Percentiles rank a stretch among this genome's conserved stretches.
Evolutionary conservation across 441 rosid genomes (phyloP).

Genomic region (Macaranga tanarius): DNA sequence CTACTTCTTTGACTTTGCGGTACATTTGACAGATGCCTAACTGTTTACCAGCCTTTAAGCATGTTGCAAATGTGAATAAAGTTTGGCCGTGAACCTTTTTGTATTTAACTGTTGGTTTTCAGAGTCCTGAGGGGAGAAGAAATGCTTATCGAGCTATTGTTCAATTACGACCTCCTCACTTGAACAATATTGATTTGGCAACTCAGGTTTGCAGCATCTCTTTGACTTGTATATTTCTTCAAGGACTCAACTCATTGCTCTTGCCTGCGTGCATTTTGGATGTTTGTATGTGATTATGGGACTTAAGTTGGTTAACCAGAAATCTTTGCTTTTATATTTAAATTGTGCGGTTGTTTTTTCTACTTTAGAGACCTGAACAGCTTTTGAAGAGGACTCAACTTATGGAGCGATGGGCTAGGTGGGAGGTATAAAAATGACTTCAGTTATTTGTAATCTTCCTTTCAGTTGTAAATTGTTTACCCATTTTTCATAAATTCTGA

Average conservation of each 20-base stretch:
- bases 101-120: slow-evolving; percentile 23
- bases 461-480: background rate
- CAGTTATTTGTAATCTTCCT: slow-evolving; percentile 14
- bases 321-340: slow-evolving; percentile 5
- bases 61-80: slow-evolving; percentile 9
- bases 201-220: slow-evolving; percentile 71
- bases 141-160: slow-evolving; percentile 96
- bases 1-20: slow-evolving; percentile 99
- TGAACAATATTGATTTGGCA: slow-evolving; percentile 92
- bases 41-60: slow-evolving; percentile 10
- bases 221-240: slow-evolving; percentile 10
- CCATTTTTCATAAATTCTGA: slow-evolving; percentile 16
- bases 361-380: slow-evolving; percentile 91
- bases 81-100: slow-evolving; percentile 2
- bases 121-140: slow-evolving; percentile 88
- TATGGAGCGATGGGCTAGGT: slow-evolving; percentile 99
- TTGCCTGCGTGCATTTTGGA: background rate
- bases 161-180: slow-evolving; percentile 87
- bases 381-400: slow-evolving; percentile 94
- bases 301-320: background rate
- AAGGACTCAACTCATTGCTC: background rate
- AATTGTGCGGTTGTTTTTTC: slow-evolving; percentile 19
- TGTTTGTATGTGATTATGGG: slow-evolving; percentile 1
- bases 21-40: slow-evolving; percentile 31
- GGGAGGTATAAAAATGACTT: slow-evolving; percentile 73